phyloP scores from a whole-genome alignment of 345 rosid species.

The Sapria himalayana region DNA sequence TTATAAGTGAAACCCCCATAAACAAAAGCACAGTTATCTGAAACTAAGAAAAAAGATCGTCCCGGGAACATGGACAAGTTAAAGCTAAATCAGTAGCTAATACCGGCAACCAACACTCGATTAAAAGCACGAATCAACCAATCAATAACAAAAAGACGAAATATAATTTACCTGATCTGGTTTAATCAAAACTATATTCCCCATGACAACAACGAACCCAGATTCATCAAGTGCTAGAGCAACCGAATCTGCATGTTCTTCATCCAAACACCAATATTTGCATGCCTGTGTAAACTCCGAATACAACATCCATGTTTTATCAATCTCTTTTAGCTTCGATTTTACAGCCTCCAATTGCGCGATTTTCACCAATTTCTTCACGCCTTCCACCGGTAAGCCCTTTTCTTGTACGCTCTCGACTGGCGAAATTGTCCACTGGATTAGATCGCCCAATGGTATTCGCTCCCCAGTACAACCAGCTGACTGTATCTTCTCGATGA shows the following conservation, averaged over 20 bases:
- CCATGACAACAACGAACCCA: conserved; percentile 55
- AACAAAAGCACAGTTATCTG: too few relatives aligned
- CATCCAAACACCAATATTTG: conserved; percentile 35
- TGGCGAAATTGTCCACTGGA: conserved; percentile 14
- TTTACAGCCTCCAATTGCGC: conserved; percentile 53
- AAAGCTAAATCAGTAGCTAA: conserved; percentile 10
- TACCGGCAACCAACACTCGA: too few relatives aligned
- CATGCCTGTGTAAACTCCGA: conserved; percentile 41
- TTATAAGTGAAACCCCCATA: too few relatives aligned
- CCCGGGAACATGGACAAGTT: conserved; percentile 4
- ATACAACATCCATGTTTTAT: conserved; percentile 28
- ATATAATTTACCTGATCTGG: conserved; percentile 57
- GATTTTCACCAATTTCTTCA: conserved; percentile 51
- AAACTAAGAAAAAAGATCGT: too few relatives aligned
- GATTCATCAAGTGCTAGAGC: conserved; percentile 62
- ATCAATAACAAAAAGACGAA: not conserved
- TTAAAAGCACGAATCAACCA: too few relatives aligned
- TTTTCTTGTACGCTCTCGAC: conserved; percentile 7
- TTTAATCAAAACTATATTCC: conserved; percentile 37
- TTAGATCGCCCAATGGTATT: conserved; percentile 34
- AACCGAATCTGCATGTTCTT: conserved; percentile 21
- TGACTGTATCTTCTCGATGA: conserved; percentile 36
- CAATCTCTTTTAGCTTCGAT: conserved; percentile 32
- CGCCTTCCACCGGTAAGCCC: conserved; percentile 30
- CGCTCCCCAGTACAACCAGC: conserved; percentile 30